Base-by-base conservation (phyloP, 2,329 filamentous ascomycete species). In the Neofusicoccum laricinum region DNA sequence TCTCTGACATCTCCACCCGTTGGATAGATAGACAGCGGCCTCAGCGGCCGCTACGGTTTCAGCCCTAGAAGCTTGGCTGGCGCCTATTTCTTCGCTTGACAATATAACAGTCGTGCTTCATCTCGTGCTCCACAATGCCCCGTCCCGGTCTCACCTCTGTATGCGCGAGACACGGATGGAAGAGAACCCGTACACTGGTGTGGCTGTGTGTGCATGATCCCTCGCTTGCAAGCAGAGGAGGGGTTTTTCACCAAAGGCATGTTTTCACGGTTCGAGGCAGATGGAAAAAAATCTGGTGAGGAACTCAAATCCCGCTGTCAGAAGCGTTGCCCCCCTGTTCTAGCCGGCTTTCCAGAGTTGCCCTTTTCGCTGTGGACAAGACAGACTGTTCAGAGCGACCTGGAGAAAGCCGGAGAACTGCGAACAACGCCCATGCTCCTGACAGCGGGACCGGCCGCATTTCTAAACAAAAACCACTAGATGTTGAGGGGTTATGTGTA, bases 391-490 rank as follows among this genome's bases (percentile, higher is more conserved):
- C 25, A 36, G 3, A 51, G 30, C 30, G 49, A 36, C 7, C 7
- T 17, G 15, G 17, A 30, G 15, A 32, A 7, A 46, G 5, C 30
- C 55, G 2, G 14, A 21, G 55, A 59, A 59, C 41, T 36, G 40
- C 4, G 12, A 12, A 5, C 15, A 46, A 21, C 25, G 12, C 10
- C n/a, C 17, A 21, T 11, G 10, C 10, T 10, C 40, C 14, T 14
- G 3, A 8, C 38, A 45, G 40, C 38, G 25, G 40, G 21, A 41
- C 55, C 30, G 8, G 55, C 25, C 43, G 55, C 55, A 34, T 36
- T 59, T 59, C 55, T 59, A 59, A 59, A 59, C 40, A 32, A 45
- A 45, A 59, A 46, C 40, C 55, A 59, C 55, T 34, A 59, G 30
- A 46, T 34, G 34, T 55, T 25, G 41, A 36, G 55, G 55, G 40